A percentile compares a stretch with the other conserved stretches of the same genome.
These are phyloP conservation scores for Entomortierella parvispora DNA, from an alignment of 192 early-diverging fungal species.

Conservation along the genomic window DNA sequence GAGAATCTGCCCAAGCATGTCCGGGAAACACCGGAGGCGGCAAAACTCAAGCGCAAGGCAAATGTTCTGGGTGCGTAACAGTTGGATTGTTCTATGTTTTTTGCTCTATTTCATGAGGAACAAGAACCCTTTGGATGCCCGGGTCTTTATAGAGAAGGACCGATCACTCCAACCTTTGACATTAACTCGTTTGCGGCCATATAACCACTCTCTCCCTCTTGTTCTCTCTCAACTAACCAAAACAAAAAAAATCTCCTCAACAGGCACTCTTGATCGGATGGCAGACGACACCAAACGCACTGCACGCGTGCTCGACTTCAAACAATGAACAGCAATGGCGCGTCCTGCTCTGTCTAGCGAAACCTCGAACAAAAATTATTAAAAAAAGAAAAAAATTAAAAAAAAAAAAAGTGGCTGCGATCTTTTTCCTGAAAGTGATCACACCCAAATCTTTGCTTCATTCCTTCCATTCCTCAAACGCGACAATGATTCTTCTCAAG, in stretches of 20 bases:
- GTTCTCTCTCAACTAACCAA: background rate
- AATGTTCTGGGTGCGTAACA: slow-evolving; percentile 31
- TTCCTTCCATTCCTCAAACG: no score
- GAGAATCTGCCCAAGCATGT: slow-evolving; percentile 71
- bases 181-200: no score
- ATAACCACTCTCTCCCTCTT: slow-evolving; percentile 2
- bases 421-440: background rate
- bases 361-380: no score
- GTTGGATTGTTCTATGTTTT: background rate
- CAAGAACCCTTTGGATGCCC: background rate
- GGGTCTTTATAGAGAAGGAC: no score
- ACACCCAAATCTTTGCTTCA: no score
- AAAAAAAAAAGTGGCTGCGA: background rate
- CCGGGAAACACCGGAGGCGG: slow-evolving; percentile 40
- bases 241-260: no score
- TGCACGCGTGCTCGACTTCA: slow-evolving; percentile 4
- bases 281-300: background rate
- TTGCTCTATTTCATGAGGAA: background rate
- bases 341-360: no score
- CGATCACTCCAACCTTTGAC: no score
- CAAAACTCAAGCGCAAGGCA: slow-evolving; percentile 41
- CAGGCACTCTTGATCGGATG: background rate
- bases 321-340: no score
- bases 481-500: slow-evolving; percentile 42
- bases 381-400: background rate